Base-by-base conservation (phyloP, 441 rosid species). In the Sinapis alba region DNA sequence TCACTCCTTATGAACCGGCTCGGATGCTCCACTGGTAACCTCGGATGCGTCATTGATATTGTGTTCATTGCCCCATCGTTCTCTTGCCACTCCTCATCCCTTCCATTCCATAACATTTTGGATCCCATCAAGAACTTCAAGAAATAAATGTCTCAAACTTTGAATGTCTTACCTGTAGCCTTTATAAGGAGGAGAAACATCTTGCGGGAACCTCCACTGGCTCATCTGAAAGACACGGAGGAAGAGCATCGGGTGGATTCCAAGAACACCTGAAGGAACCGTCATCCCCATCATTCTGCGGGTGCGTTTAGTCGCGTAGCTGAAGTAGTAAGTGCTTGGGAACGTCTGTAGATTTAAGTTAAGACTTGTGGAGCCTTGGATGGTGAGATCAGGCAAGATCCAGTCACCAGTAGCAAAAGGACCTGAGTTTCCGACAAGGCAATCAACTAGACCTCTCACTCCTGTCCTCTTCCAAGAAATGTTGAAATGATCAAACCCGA, bases 51-150 rank as follows among this genome's bases (percentile, higher is more conserved):
- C 88, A 94, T 90, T 43, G 99, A 96, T 83, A 96, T 80, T 5
- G 96, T 96, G 86, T 96, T 96, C 72, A 96, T 78, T 13, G 98
- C 99, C 56, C 99, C 99, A 56, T 96, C 99, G 34, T 93, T 96
- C 77, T 96, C 99, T 75, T 69, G 86, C 99, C 99, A 96, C 61
- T 96, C 98, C 77, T 91, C 96, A 73, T 96, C 97, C 89, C 99
- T 96, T 84, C 71, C 69, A 70, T 24, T 64, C 12, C 0, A 26
- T 19, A 51, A 59, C 58, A 26, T 58, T n/a, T 66, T 59, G 36
- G 15, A 30, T 5, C 57, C 23, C 41, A 45, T 73, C 72, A 16
- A 57, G 66, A 45, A 56, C 8, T 57, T 65, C 60, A 47, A 53
- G 56, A 75, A 75, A 53, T 9, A 30, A 60, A 51, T 18, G 2